Evolutionary conservation across 1,139 yeast genomes (phyloP).

Genomic region (Yamadazyma dushanensis): DNA sequence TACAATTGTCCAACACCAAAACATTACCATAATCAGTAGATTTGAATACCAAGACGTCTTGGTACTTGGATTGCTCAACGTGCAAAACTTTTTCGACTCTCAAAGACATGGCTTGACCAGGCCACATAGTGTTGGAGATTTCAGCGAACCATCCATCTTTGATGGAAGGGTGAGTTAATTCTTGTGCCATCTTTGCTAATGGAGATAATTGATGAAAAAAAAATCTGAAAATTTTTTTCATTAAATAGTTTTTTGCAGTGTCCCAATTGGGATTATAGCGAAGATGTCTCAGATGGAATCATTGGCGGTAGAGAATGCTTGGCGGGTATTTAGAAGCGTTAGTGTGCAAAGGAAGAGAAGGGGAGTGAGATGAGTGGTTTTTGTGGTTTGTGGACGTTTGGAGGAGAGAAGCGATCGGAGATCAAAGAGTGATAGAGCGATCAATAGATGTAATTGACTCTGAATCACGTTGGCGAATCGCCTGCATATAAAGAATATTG

Average conservation of each 20-base stretch:
- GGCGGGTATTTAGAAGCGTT: too few relatives aligned
- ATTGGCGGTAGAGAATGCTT: too few relatives aligned
- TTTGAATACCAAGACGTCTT: slow-evolving; percentile 85
- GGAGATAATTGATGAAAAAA: slow-evolving; percentile 1
- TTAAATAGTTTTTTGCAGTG: slow-evolving; percentile 2
- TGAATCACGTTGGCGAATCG: too few relatives aligned
- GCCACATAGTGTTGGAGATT: slow-evolving; percentile 86
- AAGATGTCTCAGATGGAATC: too few relatives aligned
- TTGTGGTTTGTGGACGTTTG: too few relatives aligned
- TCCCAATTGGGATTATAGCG: slow-evolving; percentile 1
- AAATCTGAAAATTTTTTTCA: slow-evolving; percentile 1
- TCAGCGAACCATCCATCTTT: slow-evolving; percentile 92
- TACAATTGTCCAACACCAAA: slow-evolving; percentile 84
- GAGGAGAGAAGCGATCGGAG: too few relatives aligned
- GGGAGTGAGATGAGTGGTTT: too few relatives aligned
- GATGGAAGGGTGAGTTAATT: slow-evolving; percentile 67
- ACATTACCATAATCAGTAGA: slow-evolving; percentile 90
- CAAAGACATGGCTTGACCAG: slow-evolving; percentile 91
- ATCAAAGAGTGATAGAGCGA: too few relatives aligned
- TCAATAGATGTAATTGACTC: too few relatives aligned
- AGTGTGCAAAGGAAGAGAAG: too few relatives aligned
- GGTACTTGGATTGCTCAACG: slow-evolving; percentile 80
- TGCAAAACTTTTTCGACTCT: slow-evolving; percentile 80
- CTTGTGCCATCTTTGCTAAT: slow-evolving; percentile 24
- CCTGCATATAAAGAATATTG: too few relatives aligned